Base-by-base conservation (phyloP, 164 flowering plant genomes). In the Stephania cephalantha region DNA sequence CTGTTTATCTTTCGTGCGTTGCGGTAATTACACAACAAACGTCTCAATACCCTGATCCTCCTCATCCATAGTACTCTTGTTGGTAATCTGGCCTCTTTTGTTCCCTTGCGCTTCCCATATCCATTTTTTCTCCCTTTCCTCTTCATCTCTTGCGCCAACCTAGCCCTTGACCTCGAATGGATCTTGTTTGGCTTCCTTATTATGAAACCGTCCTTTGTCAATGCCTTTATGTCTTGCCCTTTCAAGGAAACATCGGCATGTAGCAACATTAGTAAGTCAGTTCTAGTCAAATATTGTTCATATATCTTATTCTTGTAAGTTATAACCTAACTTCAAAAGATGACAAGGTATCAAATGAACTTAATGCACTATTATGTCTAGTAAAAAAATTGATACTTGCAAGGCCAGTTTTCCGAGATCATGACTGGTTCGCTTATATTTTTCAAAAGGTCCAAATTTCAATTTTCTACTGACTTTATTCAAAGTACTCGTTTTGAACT, bases 1-100 rank as follows among this genome's bases (percentile, higher is more conserved):
- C 80, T 84, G 82, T 86, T 84, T 48, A 86, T 86, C 84, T 84
- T 86, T 82, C 85, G 83, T 5, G 86, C 70, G 45, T 83, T 86
- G 22, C 86, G 58, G 80, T 86, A 86, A 72, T 84, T 86, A 65
- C 85, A 80, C 63, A 86, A 82, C 73, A 84, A 72, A 35, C 88
- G 82, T 75, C 86, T 80, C 1, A 84, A 80, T 6, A 84, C 85
- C 63, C 86, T 79, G 82, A 84, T 80, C 63, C 86, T 84, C 66
- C 86, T 82, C 86, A 84, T 82, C 86, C 86, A 84, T 29, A 84
- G 76, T 17, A 84, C 31, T 73, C 82, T 84, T 0, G 86, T 80
- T 5, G 86, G 86, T 44, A 84, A 44, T 78, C 86, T 84, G 7
- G 86, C 86, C 71, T 84, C 86, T 63, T 84, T 74, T 7, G 84